Conservation (phyloP, 192 early-diverging fungal genomes). For the Entrophospora sp. region DNA sequence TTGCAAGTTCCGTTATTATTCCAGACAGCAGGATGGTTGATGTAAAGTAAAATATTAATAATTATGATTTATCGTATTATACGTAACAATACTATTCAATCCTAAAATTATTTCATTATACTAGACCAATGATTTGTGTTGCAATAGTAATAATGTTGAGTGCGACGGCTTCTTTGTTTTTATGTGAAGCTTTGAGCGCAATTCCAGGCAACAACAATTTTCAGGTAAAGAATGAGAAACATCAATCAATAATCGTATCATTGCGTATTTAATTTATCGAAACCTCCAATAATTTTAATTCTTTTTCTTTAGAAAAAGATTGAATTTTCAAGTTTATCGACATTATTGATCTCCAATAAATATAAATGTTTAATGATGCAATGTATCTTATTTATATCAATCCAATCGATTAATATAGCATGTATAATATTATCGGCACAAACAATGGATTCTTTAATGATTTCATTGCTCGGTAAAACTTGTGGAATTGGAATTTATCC, state of each 20-base stretch:
- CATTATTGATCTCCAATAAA: not conserved
- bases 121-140: constrained; percentile 52
- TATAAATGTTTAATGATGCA: constrained; percentile 54
- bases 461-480: constrained; percentile 49
- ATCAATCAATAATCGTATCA: too few relatives aligned
- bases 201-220: constrained; percentile 64
- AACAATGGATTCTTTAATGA: constrained; percentile 56
- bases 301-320: constrained; percentile 48
- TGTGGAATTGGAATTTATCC: constrained; percentile 61
- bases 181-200: constrained; percentile 59
- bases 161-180: constrained; percentile 52
- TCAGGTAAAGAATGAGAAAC: too few relatives aligned
- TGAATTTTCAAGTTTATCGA: constrained; percentile 55
- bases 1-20: constrained; percentile 44
- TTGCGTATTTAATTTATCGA: too few relatives aligned
- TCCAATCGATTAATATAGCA: constrained; percentile 63
- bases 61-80: too few relatives aligned
- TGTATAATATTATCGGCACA: constrained; percentile 63
- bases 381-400: constrained; percentile 51
- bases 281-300: too few relatives aligned
- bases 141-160: constrained; percentile 50
- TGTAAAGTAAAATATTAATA: too few relatives aligned
- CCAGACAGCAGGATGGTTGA: constrained; percentile 45
- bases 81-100: too few relatives aligned
- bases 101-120: too few relatives aligned